Percentiles rank a stretch among this genome's conserved stretches.
Evolutionary conservation across 257 asterid genomes (phyloP).

Genomic region (Haberlea rhodopensis): DNA sequence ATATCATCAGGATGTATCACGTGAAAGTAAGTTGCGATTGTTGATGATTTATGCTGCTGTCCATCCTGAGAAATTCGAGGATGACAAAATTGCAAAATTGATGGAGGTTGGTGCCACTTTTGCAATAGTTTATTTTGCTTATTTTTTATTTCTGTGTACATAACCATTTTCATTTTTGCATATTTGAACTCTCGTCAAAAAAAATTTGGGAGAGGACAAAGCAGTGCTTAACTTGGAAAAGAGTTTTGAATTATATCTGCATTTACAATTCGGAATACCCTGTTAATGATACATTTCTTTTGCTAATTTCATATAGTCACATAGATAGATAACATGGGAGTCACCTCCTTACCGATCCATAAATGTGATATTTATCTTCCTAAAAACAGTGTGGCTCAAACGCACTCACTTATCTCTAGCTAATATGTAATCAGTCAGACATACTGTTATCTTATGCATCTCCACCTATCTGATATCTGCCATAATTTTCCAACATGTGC

Average conservation of each 20-base stretch:
- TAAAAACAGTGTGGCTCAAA: background rate
- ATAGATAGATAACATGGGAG: background rate
- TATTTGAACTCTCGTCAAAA: background rate
- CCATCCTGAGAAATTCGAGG: constrained; percentile 93
- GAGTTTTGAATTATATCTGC: background rate
- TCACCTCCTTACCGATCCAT: background rate
- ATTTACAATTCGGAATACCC: background rate
- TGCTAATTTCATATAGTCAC: background rate
- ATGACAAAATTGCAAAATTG: constrained; percentile 75
- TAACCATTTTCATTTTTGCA: background rate
- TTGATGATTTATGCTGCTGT: constrained; percentile 95
- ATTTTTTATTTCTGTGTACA: background rate
- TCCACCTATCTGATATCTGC: background rate
- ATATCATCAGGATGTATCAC: constrained; percentile 67
- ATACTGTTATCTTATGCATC: background rate
- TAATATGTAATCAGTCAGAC: background rate
- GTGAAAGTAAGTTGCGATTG: constrained; percentile 84
- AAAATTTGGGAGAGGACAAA: background rate
- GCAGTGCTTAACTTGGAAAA: background rate
- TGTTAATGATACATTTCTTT: background rate
- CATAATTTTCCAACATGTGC: background rate
- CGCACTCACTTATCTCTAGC: background rate
- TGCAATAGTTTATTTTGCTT: background rate
- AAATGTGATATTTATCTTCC: background rate
- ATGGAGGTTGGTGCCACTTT: constrained; percentile 63